These are phyloP conservation scores for Cardamine occulta DNA, from an alignment of 345 rosid species.

Conservation along the genomic window DNA sequence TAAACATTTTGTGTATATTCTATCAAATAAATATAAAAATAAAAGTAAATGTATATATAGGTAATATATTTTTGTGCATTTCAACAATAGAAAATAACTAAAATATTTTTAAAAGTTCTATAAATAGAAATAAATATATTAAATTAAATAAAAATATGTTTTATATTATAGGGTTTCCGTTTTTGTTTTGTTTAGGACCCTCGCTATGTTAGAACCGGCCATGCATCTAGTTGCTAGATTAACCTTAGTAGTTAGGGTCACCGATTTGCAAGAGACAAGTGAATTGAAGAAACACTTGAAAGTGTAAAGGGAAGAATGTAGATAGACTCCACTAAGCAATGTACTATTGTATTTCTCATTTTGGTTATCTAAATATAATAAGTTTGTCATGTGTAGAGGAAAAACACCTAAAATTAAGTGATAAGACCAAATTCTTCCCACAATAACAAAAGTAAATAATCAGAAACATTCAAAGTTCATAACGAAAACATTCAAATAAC, in stretches of 20 bases:
- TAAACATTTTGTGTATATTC: too few species aligned
- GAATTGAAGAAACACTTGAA: neutral
- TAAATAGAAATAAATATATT: too few species aligned
- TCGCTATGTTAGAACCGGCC: too few species aligned
- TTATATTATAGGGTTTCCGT: too few species aligned
- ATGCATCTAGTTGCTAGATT: conserved; percentile 3
- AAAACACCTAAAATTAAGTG: too few species aligned
- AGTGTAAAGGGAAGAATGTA: neutral
- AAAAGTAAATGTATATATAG: too few species aligned
- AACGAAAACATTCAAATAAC: neutral
- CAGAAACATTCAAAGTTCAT: neutral
- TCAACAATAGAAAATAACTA: too few species aligned
- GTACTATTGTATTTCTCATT: neutral
- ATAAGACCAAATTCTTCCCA: neutral
- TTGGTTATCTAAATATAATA: neutral
- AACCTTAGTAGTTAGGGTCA: conserved; percentile 21
- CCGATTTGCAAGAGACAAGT: neutral
- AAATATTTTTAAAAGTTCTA: too few species aligned
- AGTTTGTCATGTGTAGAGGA: neutral
- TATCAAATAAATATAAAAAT: too few species aligned
- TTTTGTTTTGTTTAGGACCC: too few species aligned
- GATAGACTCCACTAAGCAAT: conserved; percentile 1
- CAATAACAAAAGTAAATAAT: neutral
- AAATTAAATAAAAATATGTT: too few species aligned
- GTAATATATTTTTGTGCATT: too few species aligned